phyloP scores from a whole-genome alignment of 1,284 basidiomycete genomes.

The Ceratobasidium theobromae region DNA sequence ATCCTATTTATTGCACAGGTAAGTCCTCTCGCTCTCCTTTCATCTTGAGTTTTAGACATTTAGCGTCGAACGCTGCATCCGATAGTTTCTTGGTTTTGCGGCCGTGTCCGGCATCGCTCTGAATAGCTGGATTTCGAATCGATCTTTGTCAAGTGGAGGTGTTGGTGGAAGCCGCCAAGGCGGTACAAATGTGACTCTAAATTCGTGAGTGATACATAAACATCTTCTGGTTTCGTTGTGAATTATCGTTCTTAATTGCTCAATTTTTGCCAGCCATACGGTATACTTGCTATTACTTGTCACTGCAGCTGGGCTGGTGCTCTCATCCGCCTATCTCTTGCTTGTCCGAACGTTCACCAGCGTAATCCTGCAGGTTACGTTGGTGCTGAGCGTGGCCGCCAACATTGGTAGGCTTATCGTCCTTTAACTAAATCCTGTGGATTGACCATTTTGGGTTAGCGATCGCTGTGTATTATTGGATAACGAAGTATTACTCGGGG shows the following conservation, averaged over 20 bases:
- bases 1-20: constrained; percentile 70
- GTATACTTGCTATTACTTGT: constrained; percentile 70
- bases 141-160: constrained; percentile 63
- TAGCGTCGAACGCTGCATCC: background rate
- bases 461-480: constrained; percentile 67
- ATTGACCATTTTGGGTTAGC: constrained; percentile 43
- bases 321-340: constrained; percentile 51
- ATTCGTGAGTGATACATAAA: constrained; percentile 48
- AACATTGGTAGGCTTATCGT: constrained; percentile 57
- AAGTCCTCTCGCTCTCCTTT: constrained; percentile 37
- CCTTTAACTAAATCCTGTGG: constrained; percentile 39
- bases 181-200: constrained; percentile 58
- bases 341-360: constrained; percentile 75
- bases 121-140: constrained; percentile 60
- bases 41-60: background rate
- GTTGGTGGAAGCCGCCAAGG: constrained; percentile 52
- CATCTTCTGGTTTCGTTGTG: background rate
- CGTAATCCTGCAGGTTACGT: constrained; percentile 77
- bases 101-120: constrained; percentile 67
- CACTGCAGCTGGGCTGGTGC: constrained; percentile 60
- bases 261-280: constrained; percentile 46
- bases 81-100: constrained; percentile 64
- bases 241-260: background rate
- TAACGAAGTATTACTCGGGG: constrained; percentile 70
- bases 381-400: constrained; percentile 66